Evolutionary conservation across 768 basidiomycete species (phyloP).

Genomic region (Paxillus ammoniavirescens): DNA sequence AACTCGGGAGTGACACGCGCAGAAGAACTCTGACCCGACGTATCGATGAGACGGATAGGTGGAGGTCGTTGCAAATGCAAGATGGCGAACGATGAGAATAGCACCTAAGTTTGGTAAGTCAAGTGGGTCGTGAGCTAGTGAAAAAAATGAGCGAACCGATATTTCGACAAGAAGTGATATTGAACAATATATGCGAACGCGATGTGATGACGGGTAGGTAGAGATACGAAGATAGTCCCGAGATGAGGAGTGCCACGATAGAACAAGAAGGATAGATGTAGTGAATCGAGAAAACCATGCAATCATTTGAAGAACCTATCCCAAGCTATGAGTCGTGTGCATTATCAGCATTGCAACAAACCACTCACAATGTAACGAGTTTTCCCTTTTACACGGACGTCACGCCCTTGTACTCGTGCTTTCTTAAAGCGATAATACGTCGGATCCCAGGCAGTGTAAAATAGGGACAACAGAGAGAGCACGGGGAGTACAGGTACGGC

Average conservation of each 20-base stretch:
- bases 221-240: constrained; percentile 38
- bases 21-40: constrained; percentile 41
- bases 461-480: constrained; percentile 54
- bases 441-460: constrained; percentile 88
- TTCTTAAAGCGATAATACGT: constrained; percentile 62
- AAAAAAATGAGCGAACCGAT: constrained; percentile 41
- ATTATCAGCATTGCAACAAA: neutral
- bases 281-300: constrained; percentile 57
- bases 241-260: constrained; percentile 41
- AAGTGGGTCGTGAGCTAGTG: neutral
- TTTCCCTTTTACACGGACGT: constrained; percentile 67
- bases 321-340: constrained; percentile 2
- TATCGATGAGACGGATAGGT: constrained; percentile 65
- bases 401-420: constrained; percentile 68
- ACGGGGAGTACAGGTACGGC: constrained; percentile 46
- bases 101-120: constrained; percentile 38
- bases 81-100: constrained; percentile 48
- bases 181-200: constrained; percentile 46
- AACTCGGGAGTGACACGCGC: constrained; percentile 43
- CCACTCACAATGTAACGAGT: constrained; percentile 57
- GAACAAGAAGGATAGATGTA: constrained; percentile 45
- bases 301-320: constrained; percentile 56
- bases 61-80: constrained; percentile 70
- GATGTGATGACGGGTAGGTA: constrained; percentile 33
- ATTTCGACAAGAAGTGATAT: constrained; percentile 51